phyloP scores from a whole-genome alignment of 768 basidiomycete genomes.

The Mrakia hoshinonis region DNA sequence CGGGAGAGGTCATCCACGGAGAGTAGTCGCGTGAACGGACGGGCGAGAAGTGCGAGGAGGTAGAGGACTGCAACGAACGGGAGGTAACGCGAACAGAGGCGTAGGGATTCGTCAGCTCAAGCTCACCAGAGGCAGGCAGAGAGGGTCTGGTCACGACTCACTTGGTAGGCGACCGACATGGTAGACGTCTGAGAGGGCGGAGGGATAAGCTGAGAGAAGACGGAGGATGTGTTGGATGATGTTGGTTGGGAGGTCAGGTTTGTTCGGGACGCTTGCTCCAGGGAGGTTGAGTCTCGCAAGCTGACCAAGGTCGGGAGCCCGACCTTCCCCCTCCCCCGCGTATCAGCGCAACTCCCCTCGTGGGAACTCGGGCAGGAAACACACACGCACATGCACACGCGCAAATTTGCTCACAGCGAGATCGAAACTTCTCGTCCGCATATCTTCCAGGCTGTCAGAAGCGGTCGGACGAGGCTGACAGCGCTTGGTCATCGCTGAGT shows the following conservation, averaged over 20 bases:
- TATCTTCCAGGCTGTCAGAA: no score
- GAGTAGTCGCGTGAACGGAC: not conserved
- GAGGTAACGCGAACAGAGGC: not conserved
- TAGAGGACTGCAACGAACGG: not conserved
- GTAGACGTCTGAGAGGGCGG: not conserved
- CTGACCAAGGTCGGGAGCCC: no score
- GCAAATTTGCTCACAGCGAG: no score
- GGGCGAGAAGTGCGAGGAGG: not conserved
- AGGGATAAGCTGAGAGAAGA: not conserved
- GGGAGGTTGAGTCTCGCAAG: no score
- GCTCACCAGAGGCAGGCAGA: not conserved
- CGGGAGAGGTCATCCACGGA: not conserved
- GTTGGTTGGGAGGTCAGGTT: not conserved
- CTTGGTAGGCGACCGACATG: constrained; percentile 7
- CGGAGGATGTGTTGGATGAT: not conserved
- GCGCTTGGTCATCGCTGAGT: no score
- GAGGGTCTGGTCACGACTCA: not conserved
- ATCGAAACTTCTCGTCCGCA: no score
- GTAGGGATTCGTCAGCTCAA: not conserved
- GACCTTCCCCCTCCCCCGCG: no score
- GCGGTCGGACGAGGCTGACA: no score
- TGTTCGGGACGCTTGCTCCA: not conserved
- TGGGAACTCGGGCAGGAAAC: no score
- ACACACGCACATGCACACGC: no score
- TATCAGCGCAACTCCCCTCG: no score